A percentile compares a stretch with the other conserved stretches of the same genome.
Conservation (phyloP, 2,329 filamentous ascomycete species). For the Trichoderma brevicompactum region DNA sequence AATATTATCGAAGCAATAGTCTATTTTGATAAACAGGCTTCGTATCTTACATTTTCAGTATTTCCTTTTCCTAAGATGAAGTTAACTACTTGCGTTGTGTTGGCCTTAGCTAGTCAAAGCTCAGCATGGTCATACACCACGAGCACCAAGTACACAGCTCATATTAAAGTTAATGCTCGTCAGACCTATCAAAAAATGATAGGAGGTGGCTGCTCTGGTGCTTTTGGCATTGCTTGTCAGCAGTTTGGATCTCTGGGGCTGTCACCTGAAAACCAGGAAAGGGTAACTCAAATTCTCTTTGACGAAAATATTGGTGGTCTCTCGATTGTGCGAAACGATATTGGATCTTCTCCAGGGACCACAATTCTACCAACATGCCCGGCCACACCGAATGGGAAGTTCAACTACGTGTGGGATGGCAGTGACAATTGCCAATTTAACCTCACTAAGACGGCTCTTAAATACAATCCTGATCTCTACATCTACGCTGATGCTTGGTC, state of each 20-base stretch:
- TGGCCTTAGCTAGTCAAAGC: conserved; percentile 1
- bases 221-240: conserved; percentile 20
- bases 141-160: background rate
- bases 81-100: background rate
- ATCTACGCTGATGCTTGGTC: conserved; percentile 23
- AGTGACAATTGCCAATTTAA: conserved; percentile 23
- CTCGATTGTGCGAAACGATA: conserved; percentile 20
- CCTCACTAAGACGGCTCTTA: conserved; percentile 20
- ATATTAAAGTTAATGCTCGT: conserved; percentile 15
- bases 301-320: conserved; percentile 23
- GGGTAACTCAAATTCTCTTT: conserved; percentile 19
- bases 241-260: conserved; percentile 15
- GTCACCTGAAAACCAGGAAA: conserved; percentile 15
- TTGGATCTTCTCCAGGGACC: conserved; percentile 15
- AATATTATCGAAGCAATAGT: background rate
- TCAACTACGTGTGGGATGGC: conserved; percentile 22
- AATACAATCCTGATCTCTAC: conserved; percentile 6
- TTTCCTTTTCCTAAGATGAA: background rate
- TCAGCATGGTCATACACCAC: conserved; percentile 14
- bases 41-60: too few relatives aligned
- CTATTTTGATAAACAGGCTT: background rate
- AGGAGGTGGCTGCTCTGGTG: conserved; percentile 18
- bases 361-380: conserved; percentile 23
- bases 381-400: conserved; percentile 12
- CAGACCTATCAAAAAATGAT: conserved; percentile 23